Conservation (phyloP, 2,329 filamentous ascomycete genomes). For the Phoma sp. region DNA sequence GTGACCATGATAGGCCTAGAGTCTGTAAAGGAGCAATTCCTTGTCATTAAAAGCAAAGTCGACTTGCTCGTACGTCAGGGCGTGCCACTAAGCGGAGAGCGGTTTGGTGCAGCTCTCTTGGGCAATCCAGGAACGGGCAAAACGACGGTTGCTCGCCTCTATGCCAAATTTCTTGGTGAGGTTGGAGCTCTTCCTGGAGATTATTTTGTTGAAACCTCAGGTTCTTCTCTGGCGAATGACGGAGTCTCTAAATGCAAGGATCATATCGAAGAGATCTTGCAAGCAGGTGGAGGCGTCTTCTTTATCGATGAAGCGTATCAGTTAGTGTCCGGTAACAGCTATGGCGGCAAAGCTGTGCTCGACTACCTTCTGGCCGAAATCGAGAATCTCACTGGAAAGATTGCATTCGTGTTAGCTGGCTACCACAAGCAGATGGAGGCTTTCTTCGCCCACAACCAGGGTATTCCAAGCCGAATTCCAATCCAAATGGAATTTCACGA, state of each 20-base stretch:
- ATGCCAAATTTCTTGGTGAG: conserved; percentile 69
- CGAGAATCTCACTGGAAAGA: conserved; percentile 72
- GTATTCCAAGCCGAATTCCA: conserved; percentile 74
- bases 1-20: conserved; percentile 74
- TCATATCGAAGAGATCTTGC: conserved; percentile 63
- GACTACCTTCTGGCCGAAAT: conserved; percentile 77
- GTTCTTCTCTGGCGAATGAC: conserved; percentile 68
- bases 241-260: conserved; percentile 67
- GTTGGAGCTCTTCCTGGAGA: conserved; percentile 69
- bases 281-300: conserved; percentile 69
- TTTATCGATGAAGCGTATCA: conserved; percentile 87
- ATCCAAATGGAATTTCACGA: conserved; percentile 71
- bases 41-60: conserved; percentile 68
- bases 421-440: conserved; percentile 78
- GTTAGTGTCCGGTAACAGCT: conserved; percentile 65
- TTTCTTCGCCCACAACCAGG: conserved; percentile 77
- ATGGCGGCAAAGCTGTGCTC: conserved; percentile 67
- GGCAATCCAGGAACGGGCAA: conserved; percentile 81
- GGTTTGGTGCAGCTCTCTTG: conserved; percentile 69
- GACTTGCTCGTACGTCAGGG: conserved; percentile 67
- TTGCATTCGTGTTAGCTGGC: conserved; percentile 76
- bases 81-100: conserved; percentile 62
- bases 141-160: conserved; percentile 77
- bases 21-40: conserved; percentile 69
- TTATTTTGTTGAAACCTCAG: conserved; percentile 71